A percentile compares a stretch with the other conserved stretches of the same genome.
Conservation (phyloP, 768 basidiomycete species). For the Mycena amicta region DNA sequence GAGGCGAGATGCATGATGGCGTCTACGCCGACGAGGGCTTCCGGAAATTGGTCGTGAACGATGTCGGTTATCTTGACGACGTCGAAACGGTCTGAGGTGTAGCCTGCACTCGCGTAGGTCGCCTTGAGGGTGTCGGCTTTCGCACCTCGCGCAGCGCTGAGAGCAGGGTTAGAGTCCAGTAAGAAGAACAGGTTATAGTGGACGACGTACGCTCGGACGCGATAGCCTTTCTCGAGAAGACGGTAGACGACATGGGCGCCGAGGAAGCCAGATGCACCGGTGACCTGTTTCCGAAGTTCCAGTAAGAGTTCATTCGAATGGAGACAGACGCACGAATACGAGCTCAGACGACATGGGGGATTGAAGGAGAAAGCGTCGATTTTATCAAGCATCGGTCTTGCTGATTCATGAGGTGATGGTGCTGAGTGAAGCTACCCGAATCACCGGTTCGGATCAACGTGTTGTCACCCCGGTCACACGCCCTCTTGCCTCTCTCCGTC, state of each 20-base stretch:
- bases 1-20: constrained; percentile 45
- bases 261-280: constrained; percentile 31
- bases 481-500: no score
- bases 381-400: no score
- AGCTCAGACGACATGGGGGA: no score
- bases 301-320: not conserved
- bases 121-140: constrained; percentile 21
- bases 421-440: no score
- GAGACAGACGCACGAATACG: constrained; percentile 19
- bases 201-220: constrained; percentile 27
- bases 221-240: constrained; percentile 25
- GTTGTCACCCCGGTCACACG: no score
- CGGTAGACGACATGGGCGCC: constrained; percentile 28
- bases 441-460: no score
- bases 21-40: constrained; percentile 48
- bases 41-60: constrained; percentile 37
- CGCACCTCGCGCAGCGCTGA: constrained; percentile 27
- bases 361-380: no score
- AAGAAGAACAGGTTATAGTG: not conserved
- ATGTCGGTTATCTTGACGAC: constrained; percentile 27
- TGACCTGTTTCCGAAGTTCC: constrained; percentile 22
- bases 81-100: constrained; percentile 21
- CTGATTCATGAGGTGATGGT: no score
- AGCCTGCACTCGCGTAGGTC: constrained; percentile 12
- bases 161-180: not conserved